phyloP scores from a whole-genome alignment of 495 filamentous ascomycete species.

The Entonaema liquescens region DNA sequence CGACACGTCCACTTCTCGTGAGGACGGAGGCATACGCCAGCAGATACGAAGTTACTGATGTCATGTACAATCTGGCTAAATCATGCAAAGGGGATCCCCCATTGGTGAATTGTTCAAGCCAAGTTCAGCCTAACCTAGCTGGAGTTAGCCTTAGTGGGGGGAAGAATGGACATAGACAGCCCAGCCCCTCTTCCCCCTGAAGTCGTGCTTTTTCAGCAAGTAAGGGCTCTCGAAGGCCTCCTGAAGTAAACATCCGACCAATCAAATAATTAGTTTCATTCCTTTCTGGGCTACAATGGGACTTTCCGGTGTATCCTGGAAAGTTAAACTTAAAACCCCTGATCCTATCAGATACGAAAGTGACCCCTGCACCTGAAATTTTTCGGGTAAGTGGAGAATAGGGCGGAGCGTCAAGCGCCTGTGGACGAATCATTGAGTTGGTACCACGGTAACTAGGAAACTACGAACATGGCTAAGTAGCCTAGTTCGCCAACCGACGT shows the following conservation, averaged over 20 bases:
- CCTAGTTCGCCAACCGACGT: constrained; percentile 24
- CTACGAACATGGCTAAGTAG: background rate
- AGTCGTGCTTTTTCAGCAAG: constrained; percentile 25
- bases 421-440: constrained; percentile 29
- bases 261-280: constrained; percentile 15
- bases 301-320: background rate
- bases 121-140: constrained; percentile 8
- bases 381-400: constrained; percentile 27
- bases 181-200: constrained; percentile 31
- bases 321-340: constrained; percentile 2
- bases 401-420: constrained; percentile 18
- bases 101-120: background rate
- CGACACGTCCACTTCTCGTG: constrained; percentile 6
- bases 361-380: constrained; percentile 12
- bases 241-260: constrained; percentile 27
- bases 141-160: constrained; percentile 17
- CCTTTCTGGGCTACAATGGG: constrained; percentile 11
- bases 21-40: constrained; percentile 9
- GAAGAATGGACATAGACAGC: background rate
- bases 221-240: constrained; percentile 7
- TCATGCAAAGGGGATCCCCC: background rate
- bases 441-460: constrained; percentile 32
- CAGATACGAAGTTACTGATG: constrained; percentile 21
- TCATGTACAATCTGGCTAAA: constrained; percentile 39
- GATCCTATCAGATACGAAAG: constrained; percentile 28